Percentiles rank a stretch among this genome's conserved stretches.
phyloP scores from a whole-genome alignment of 352 stramenopile genomes.

The Phytophthora rubi region DNA sequence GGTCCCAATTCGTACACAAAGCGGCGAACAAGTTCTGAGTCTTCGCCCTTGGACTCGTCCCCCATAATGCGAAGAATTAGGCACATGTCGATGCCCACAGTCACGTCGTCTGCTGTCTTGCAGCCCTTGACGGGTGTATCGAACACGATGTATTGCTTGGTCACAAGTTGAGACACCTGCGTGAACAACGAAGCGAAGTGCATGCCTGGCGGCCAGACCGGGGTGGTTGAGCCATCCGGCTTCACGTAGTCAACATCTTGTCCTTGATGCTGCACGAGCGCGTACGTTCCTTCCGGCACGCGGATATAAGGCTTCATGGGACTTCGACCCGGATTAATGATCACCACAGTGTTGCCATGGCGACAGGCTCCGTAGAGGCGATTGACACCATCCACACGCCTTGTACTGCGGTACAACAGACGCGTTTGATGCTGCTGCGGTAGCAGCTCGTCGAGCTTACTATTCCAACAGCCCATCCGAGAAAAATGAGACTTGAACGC shows the following conservation, averaged over 20 bases:
- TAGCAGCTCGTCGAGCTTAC: conserved; percentile 1
- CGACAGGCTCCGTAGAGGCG: conserved; percentile 3
- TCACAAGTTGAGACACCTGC: conserved; percentile 83
- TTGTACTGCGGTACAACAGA: conserved; percentile 1
- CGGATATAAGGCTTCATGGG: conserved; percentile 2
- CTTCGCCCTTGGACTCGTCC: conserved; percentile 71
- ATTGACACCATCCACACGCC: conserved; percentile 1
- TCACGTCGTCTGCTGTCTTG: conserved; percentile 87
- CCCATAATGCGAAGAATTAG: conserved; percentile 88
- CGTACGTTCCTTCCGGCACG: conserved; percentile 5
- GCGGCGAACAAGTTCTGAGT: conserved; percentile 74
- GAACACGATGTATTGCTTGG: conserved; percentile 88
- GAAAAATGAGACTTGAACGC: background rate
- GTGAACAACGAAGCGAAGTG: conserved; percentile 71
- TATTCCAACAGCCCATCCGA: conserved; percentile 9
- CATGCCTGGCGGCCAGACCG: conserved; percentile 75
- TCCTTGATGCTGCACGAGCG: conserved; percentile 3
- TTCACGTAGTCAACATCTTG: conserved; percentile 4
- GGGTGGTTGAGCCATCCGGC: conserved; percentile 37
- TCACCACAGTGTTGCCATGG: conserved; percentile 3
- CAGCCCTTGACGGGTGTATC: conserved; percentile 85
- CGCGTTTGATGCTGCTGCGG: conserved; percentile 41
- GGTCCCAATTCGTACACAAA: conserved; percentile 87
- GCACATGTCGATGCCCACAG: conserved; percentile 84
- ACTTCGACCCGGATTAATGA: conserved; percentile 4